Evolutionary conservation across 1,284 basidiomycete genomes (phyloP), one percentile per base, ranked within the genome.

Genomic region (Moniliophthora roreri): DNA sequence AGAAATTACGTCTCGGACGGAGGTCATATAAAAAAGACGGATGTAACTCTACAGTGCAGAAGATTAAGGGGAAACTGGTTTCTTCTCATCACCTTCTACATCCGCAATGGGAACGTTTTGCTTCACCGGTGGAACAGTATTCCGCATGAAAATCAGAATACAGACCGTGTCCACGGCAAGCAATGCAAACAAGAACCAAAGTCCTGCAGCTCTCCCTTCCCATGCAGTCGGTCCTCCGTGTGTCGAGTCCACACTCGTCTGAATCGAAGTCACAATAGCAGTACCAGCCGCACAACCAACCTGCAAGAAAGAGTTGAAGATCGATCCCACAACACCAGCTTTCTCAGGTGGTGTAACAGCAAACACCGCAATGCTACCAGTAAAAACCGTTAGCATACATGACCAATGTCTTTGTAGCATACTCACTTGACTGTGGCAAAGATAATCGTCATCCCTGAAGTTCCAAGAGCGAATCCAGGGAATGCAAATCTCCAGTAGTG

Each of bases 391-490:
- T 13, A 24, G 20, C 38, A 7, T 20, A 16, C 8, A 24, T 42
- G 10, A 42, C 10, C 23, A 41, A n/a, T 18, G 39, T 41, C 16
- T 10, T 41, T 18, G 16, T 21, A 21, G 42, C 3, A 53, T 32
- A 60, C 75, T 58, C 59, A 76, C 73, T 73, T 73, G 15, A 70
- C 63, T 24, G 71, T 69, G 5, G 58, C 64, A 34, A 63, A 75
- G 10, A 54, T 52, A 48, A 74, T 48, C 55, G 64, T 69, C 1
- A 54, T 60, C 9, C 79, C 79, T 2, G 66, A 65, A 16, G 72
- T 72, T 21, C 80, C 79, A 37, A 81, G 52, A 21, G 69, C 55
- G 58, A 79, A 77, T 16, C 71, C 79, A n/a, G 80, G 80, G 61
- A 82, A 76, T 41, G 73, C 67, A 56, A 69, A 69, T 0, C 63